phyloP scores from a whole-genome alignment of 169 alveolate genomes.

The Plasmodium yoelii region DNA sequence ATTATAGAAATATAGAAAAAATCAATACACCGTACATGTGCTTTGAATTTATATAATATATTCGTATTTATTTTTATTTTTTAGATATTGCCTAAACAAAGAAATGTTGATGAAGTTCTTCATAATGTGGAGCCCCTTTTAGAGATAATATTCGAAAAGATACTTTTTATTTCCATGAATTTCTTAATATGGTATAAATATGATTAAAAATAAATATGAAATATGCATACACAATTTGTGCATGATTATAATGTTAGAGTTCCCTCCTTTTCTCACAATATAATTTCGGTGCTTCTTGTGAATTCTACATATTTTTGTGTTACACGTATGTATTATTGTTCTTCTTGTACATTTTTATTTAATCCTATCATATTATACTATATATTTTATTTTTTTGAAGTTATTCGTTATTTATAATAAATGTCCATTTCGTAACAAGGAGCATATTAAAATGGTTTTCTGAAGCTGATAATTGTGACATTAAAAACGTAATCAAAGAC shows the following conservation, averaged over 20 bases:
- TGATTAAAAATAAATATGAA: neutral
- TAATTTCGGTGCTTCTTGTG: too few species aligned
- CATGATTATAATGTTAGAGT: too few species aligned
- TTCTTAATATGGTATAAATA: constrained; percentile 80
- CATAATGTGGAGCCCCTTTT: constrained; percentile 81
- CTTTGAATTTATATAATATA: neutral
- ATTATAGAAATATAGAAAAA: neutral
- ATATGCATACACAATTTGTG: neutral
- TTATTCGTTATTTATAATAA: constrained; percentile 71
- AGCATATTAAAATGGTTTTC: constrained; percentile 74
- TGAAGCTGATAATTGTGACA: constrained; percentile 67
- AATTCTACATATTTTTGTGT: neutral
- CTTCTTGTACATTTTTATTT: neutral
- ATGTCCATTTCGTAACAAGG: constrained; percentile 69
- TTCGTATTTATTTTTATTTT: neutral
- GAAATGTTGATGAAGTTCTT: constrained; percentile 71
- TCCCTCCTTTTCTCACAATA: too few species aligned
- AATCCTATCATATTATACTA: neutral
- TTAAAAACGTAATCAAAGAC: constrained; percentile 35
- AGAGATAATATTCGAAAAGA: constrained; percentile 83
- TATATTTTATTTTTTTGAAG: constrained; percentile 33
- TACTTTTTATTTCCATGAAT: constrained; percentile 83
- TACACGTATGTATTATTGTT: neutral
- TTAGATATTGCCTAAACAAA: constrained; percentile 69
- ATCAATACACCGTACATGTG: neutral